Evolutionary conservation across 2,329 filamentous ascomycete genomes (phyloP), one percentile per base, ranked within the genome.

Genomic region (Penicillium crustosum): DNA sequence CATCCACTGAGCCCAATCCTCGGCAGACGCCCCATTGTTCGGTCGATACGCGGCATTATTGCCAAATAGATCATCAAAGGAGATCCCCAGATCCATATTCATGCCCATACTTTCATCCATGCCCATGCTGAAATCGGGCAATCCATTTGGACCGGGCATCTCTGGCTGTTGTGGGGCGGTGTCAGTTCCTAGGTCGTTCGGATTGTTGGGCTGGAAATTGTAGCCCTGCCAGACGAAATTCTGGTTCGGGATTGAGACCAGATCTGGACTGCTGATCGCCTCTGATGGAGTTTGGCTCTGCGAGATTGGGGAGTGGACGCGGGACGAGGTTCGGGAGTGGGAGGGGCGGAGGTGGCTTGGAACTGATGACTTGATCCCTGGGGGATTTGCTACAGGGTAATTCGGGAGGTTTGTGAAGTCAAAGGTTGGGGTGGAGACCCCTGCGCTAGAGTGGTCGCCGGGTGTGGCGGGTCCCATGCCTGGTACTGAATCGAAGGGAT

Each of bases 201-300:
- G 17, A 9, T 53, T 64, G 48, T 61, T 66, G 6, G 67, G 66
- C 44, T 72, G 70, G 60, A 72, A 71, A 41, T 71, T 74, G 54
- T 76, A 75, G 6, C 71, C 72, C 57, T 76, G 75, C 74, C 74
- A 77, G 38, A 74, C 61, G 55, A 76, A 77, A 45, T 75, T 75
- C 51, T 74, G 74, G 47, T 75, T 74, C 0, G 75, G 75, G 36
- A 77, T 72, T 1, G 75, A 77, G 15, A 77, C 75, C 21, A 77
- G 65, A 38, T 77, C 75, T 0, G 75, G 75, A 48, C 75, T 77
- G 58, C 73, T 73, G 38, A 76, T 61, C 4, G 61, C 57, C 41
- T 76, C 74, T 23, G 57, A 63, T 4, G 73, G 71, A 6, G 71
- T 73, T 13, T 72, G 70, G 7, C 56, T 62, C 36, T 71, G 71